These are phyloP conservation scores for Cladosporium colombiae DNA, from an alignment of 2,329 filamentous ascomycete species.

Conservation along the genomic window DNA sequence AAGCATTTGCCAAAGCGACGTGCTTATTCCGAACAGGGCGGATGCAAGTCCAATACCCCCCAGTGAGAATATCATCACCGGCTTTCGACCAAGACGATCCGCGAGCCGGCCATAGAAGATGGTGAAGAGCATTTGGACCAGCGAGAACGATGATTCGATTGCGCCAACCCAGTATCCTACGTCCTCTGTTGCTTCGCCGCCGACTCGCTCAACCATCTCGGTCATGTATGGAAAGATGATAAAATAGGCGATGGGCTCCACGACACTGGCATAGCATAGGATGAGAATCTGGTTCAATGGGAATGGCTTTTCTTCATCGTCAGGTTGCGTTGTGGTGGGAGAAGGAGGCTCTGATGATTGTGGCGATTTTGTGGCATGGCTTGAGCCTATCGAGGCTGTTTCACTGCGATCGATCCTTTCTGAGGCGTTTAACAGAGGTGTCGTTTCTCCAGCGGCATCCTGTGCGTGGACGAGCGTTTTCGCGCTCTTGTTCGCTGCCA, in stretches of 20 bases:
- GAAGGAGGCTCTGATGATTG: background rate
- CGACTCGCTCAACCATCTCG: constrained; percentile 71
- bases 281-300: constrained; percentile 67
- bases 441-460: constrained; percentile 27
- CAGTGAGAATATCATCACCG: constrained; percentile 68
- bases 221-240: constrained; percentile 79
- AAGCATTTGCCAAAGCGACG: constrained; percentile 72
- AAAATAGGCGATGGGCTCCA: constrained; percentile 82
- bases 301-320: constrained; percentile 48
- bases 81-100: constrained; percentile 71
- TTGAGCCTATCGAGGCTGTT: background rate
- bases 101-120: constrained; percentile 69
- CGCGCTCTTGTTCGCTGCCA: constrained; percentile 1
- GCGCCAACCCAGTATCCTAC: constrained; percentile 79
- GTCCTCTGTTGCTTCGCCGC: constrained; percentile 61
- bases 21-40: constrained; percentile 68
- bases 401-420: constrained; percentile 15
- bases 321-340: background rate
- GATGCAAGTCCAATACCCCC: constrained; percentile 63
- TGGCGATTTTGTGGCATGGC: constrained; percentile 15
- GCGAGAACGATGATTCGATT: constrained; percentile 70
- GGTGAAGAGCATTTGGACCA: constrained; percentile 77
- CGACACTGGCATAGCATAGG: constrained; percentile 70
- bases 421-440: constrained; percentile 29
- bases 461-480: background rate